phyloP scores from a whole-genome alignment of 306 rosid genomes.

The Medicago ruthenica region DNA sequence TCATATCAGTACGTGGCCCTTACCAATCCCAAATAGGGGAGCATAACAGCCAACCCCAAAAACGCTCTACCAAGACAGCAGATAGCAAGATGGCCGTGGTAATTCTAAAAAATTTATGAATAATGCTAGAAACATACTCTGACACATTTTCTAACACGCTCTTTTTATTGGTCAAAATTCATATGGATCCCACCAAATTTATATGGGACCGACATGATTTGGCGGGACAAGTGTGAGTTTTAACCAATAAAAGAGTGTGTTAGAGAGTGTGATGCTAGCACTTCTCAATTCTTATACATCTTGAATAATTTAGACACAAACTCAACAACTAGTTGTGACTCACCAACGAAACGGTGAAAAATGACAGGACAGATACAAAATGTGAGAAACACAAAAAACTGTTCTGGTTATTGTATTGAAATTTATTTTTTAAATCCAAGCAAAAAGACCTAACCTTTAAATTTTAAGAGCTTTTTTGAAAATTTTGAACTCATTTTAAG shows the following conservation, averaged over 20 bases:
- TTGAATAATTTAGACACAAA: background rate
- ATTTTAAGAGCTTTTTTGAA: background rate
- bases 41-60: background rate
- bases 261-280: too few species aligned
- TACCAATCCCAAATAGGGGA: background rate
- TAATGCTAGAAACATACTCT: too few species aligned
- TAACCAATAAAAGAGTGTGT: too few species aligned
- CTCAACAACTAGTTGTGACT: constrained; percentile 1
- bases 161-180: too few species aligned
- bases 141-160: too few species aligned
- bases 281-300: background rate
- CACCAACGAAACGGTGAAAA: background rate
- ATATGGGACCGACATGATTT: too few species aligned
- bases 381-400: background rate
- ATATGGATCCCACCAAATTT: too few species aligned
- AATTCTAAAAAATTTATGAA: too few species aligned
- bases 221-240: too few species aligned
- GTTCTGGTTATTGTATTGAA: background rate
- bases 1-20: background rate
- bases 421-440: background rate
- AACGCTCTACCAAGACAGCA: background rate
- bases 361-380: background rate
- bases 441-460: background rate
- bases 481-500: background rate
- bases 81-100: background rate